Evolutionary conservation across 2,329 filamentous ascomycete species (phyloP), one percentile per base, ranked within the genome.

Genomic region (Malbranchea zuffiana): DNA sequence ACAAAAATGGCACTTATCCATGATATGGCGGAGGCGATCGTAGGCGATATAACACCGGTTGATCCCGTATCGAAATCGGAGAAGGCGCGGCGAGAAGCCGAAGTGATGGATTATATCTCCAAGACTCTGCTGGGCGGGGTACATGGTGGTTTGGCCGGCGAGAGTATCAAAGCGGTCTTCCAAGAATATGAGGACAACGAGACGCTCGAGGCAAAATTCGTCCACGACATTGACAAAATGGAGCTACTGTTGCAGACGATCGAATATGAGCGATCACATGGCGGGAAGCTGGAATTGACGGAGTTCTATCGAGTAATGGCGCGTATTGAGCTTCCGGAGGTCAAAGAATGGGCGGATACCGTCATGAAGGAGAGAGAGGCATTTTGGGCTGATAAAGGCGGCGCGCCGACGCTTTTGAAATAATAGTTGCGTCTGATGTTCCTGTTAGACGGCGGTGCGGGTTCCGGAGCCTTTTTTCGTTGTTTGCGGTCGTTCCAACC

Each of bases 211-310:
- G 83, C 81, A 48, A 70, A 78, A 43, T 96, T 88, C 46, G 90
- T 98, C 28, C 90, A 98, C 58, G 90, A 98, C 57, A 75, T 98
- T 41, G 90, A 98, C 63, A 96, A 96, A 76, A 78, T 98, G 59
- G 90, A 98, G 65, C 67, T 98, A 47, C 63, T 98, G 43, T 65
- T 93, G 53, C 90, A 98, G 66, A 95, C 95, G 82, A 67, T 93
- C 19, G 90, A 98, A 61, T 98, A 98, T 54, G 90, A 98, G 72
- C 79, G 81, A 50, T 64, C 70, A 8, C 68, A 75, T 33, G 62
- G 77, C 38, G 74, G 75, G 18, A 62, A 65, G 45, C 59, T 85
- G 25, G 85, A 96, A 57, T 65, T 98, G 34, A 75, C 80, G 35
- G 90, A 98, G 64, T 96, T 98, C 49, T 73, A 76, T 1, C 80